Conservation (phyloP, 2,329 filamentous ascomycete species). For the Aspergillus alliaceus region DNA sequence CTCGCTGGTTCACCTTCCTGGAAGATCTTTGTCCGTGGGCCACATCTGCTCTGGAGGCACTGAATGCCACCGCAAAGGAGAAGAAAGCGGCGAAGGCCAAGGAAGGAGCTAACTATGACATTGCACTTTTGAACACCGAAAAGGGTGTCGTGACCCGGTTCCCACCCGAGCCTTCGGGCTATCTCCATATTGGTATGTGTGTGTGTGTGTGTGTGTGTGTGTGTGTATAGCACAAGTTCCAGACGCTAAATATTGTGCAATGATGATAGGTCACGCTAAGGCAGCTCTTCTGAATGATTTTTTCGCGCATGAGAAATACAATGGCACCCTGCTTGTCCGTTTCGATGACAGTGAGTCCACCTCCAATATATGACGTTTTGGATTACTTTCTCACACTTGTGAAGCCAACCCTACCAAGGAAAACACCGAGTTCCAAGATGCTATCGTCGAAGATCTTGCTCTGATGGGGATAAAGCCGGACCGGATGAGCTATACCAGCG, state of each 20-base stretch:
- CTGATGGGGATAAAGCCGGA: slow-evolving; percentile 92
- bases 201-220: no score
- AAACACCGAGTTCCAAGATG: slow-evolving; percentile 93
- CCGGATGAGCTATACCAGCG: slow-evolving; percentile 82
- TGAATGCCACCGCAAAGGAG: slow-evolving; percentile 67
- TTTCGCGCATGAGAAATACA: slow-evolving; percentile 91
- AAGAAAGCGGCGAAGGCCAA: slow-evolving; percentile 70
- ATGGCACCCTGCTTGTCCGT: slow-evolving; percentile 84
- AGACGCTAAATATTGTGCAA: no score
- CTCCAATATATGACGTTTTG: not conserved
- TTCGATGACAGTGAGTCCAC: slow-evolving; percentile 72
- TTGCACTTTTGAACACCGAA: slow-evolving; percentile 79
- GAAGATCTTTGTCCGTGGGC: slow-evolving; percentile 80
- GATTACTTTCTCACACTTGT: not conserved
- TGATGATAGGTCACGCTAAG: slow-evolving; percentile 93
- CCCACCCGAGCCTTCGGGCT: slow-evolving; percentile 91
- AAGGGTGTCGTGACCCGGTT: slow-evolving; percentile 91
- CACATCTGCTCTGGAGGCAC: slow-evolving; percentile 66
- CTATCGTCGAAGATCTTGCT: slow-evolving; percentile 86
- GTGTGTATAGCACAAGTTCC: no score
- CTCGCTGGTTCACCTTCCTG: slow-evolving; percentile 84
- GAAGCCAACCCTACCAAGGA: slow-evolving; percentile 86
- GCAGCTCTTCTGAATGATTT: slow-evolving; percentile 92
- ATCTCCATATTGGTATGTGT: slow-evolving; percentile 95
- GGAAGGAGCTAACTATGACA: slow-evolving; percentile 80